phyloP scores from a whole-genome alignment of 169 alveolate genomes.

The Cryptosporidium sp. region DNA sequence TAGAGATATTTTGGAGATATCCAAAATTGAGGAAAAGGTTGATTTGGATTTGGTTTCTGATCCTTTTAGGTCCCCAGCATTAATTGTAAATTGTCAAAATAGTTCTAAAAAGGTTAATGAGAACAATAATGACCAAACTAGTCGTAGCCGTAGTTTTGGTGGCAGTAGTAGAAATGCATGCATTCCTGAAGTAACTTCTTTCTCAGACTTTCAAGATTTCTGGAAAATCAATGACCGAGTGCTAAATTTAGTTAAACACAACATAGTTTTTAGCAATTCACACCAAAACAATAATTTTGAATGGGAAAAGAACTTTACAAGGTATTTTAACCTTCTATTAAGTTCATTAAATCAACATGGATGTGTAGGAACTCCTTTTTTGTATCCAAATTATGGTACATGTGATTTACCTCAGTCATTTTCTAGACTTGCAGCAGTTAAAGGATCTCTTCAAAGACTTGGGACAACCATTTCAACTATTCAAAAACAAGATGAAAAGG shows the following conservation, averaged over 20 bases:
- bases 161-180: neutral
- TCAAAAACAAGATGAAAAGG: neutral
- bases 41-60: conserved; percentile 50
- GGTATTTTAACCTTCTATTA: conserved; percentile 24
- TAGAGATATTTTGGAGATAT: conserved; percentile 31
- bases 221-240: conserved; percentile 49
- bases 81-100: neutral
- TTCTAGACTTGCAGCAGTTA: conserved; percentile 73
- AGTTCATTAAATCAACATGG: conserved; percentile 70
- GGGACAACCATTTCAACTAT: conserved; percentile 20
- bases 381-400: conserved; percentile 58
- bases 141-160: too few relatives aligned
- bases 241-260: conserved; percentile 7
- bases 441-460: conserved; percentile 64
- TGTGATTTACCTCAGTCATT: conserved; percentile 65
- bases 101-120: neutral
- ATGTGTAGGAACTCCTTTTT: conserved; percentile 61
- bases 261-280: neutral
- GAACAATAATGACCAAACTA: neutral
- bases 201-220: conserved; percentile 39
- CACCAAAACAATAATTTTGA: neutral
- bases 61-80: conserved; percentile 72
- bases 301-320: conserved; percentile 38
- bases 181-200: neutral
- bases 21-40: conserved; percentile 16